Percentiles rank a stretch among this genome's conserved stretches.
Conservation (phyloP, 177 flowering plant genomes). For the Vitis hybrid region DNA sequence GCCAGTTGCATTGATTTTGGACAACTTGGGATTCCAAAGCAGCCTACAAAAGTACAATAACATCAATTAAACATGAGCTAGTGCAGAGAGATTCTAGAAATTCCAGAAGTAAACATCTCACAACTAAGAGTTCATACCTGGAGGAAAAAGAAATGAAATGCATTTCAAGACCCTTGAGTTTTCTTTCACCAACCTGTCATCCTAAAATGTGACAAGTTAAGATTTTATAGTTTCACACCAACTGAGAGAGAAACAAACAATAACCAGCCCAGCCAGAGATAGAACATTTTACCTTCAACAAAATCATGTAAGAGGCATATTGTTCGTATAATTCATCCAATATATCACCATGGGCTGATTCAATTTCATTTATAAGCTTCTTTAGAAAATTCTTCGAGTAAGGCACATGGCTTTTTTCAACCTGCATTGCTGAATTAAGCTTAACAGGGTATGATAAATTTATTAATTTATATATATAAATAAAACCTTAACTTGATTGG, state of each 20-base stretch:
- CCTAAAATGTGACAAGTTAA: conserved; percentile 31
- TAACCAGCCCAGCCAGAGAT: not conserved
- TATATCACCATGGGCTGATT: conserved; percentile 49
- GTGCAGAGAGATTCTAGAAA: not conserved
- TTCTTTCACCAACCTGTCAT: conserved; percentile 31
- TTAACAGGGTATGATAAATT: not conserved
- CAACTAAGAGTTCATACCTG: conserved; percentile 36
- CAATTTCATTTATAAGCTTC: conserved; percentile 71
- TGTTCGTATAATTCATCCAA: conserved; percentile 76
- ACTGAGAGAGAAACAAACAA: not conserved
- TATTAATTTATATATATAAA: no score
- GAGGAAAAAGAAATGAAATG: conserved; percentile 75
- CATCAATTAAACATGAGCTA: conserved; percentile 1
- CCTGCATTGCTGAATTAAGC: conserved; percentile 28
- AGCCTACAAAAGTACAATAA: conserved; percentile 28
- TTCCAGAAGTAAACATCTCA: not conserved
- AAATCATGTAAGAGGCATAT: conserved; percentile 59
- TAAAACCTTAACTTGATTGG: no score
- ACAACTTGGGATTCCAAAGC: conserved; percentile 28
- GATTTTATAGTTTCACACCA: not conserved
- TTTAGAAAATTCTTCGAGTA: conserved; percentile 72
- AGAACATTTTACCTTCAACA: conserved; percentile 47
- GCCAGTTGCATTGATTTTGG: conserved; percentile 41
- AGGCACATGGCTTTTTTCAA: conserved; percentile 25
- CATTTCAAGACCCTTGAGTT: conserved; percentile 51